Percentiles rank a stretch among this genome's conserved stretches.
phyloP scores from a whole-genome alignment of 2,329 filamentous ascomycete genomes.

The Pseudocercospora pini-densiflorae region DNA sequence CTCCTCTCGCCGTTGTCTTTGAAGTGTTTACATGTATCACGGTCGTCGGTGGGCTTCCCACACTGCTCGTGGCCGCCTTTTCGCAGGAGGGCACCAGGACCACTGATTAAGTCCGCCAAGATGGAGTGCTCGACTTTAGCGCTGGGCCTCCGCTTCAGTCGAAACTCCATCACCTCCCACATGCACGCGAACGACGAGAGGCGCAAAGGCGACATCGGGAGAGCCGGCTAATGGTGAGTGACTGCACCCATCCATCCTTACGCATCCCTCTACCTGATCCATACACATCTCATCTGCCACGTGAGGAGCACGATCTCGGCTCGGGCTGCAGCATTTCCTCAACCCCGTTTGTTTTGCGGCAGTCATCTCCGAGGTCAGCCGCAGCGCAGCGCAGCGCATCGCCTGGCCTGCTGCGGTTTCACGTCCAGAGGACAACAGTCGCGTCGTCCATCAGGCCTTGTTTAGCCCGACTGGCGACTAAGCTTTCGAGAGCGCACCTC shows the following conservation, averaged over 20 bases:
- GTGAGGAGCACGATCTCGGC: conserved; percentile 2
- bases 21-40: not conserved
- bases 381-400: not conserved
- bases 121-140: not conserved
- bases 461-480: not conserved
- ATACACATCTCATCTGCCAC: not conserved
- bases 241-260: not conserved
- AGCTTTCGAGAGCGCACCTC: not conserved
- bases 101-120: not conserved
- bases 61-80: not conserved
- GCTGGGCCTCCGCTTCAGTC: not conserved
- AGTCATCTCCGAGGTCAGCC: conserved; percentile 5
- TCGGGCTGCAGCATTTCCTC: not conserved
- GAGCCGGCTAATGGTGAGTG: conserved; percentile 1
- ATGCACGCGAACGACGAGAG: not conserved
- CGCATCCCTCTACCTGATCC: not conserved
- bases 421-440: conserved; percentile 4
- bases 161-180: not conserved
- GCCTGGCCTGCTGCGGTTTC: not conserved
- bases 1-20: not conserved
- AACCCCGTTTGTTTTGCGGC: not conserved
- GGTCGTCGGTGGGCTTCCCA: not conserved
- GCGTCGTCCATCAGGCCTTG: not conserved
- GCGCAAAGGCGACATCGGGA: not conserved
- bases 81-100: not conserved